Conservation (phyloP, 1,284 basidiomycete species). For the Ceratobasidium sp. region DNA sequence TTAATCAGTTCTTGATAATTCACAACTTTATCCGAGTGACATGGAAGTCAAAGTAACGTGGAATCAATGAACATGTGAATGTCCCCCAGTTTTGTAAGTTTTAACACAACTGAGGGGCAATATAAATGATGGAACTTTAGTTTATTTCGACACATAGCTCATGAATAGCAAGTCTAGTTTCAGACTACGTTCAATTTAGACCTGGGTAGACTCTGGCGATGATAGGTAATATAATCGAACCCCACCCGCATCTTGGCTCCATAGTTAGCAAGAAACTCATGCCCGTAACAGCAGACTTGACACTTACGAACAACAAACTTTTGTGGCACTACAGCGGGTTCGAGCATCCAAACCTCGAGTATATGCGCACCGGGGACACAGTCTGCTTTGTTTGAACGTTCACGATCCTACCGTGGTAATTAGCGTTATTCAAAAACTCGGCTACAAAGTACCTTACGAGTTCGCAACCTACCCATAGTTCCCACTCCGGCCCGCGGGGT, state of each 20-base stretch:
- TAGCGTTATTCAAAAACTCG: too few species aligned
- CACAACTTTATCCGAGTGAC: too few species aligned
- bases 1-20: too few species aligned
- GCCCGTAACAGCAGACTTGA: too few species aligned
- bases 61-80: too few species aligned
- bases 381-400: slow-evolving; percentile 53
- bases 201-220: slow-evolving; percentile 62
- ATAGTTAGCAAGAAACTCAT: too few species aligned
- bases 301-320: slow-evolving; percentile 65
- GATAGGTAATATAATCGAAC: slow-evolving; percentile 64
- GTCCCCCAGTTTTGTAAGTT: too few species aligned
- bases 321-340: slow-evolving; percentile 66
- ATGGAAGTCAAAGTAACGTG: too few species aligned
- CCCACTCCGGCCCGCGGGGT: slow-evolving; percentile 60
- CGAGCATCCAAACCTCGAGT: slow-evolving; percentile 67
- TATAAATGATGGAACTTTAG: too few species aligned
- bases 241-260: slow-evolving; percentile 64
- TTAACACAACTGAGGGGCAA: too few species aligned
- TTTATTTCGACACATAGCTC: neutral
- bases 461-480: slow-evolving; percentile 64
- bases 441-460: slow-evolving; percentile 43
- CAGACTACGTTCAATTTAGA: slow-evolving; percentile 35
- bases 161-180: neutral
- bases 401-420: slow-evolving; percentile 52
- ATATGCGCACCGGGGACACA: slow-evolving; percentile 62